Base-by-base conservation (phyloP, 1,284 basidiomycete species). In the Rhodotorula sp. region DNA sequence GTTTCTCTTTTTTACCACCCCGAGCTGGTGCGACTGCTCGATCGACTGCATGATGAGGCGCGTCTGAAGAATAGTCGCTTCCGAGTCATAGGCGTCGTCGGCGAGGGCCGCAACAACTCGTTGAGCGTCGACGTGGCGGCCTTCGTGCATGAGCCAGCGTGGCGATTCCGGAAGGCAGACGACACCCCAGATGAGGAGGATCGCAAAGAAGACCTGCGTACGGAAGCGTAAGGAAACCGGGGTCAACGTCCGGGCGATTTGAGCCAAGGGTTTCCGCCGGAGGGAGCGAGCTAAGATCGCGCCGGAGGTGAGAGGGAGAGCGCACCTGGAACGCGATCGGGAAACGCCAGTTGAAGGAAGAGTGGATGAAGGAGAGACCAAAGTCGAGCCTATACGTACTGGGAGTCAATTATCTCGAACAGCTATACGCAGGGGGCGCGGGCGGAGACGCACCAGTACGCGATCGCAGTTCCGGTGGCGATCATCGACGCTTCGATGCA, bases 401-500 rank as follows among this genome's bases (percentile, higher is more conserved):
- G 55, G 29, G 24, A 18, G 24, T 62, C 30, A 54, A 20, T 33
- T 33, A 33, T 7, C 33, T 33, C 33, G 33, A 33, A 33, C 33
- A 33, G 33, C 33, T 33, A 33, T 33, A 33, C 33, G 33, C 33
- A 33, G 33, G 33, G 33, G 33, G 6, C 10, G 49, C 42, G 22
- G 6, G 18, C 24, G 30, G 12, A 49, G 45, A 18, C 66, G 30
- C 51, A 37, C 64, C 71, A 73, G 66, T 73, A 73, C 77, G 68
- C 80, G 55, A 84, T 81, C 71, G 82, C 81, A 65, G 83, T 84
- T 67, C 85, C 85, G 71, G 83, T 81, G 53, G 85, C 83, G 69
- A 87, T 85, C 59, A 48, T 60, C 44, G 42, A 6, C 17, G 84
- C 84, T 77, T 87, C 85, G 42, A 86, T 81, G 77, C 84, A 84